These are phyloP conservation scores for Fusarium illudens DNA, from an alignment of 2,329 filamentous ascomycete species.

Conservation along the genomic window DNA sequence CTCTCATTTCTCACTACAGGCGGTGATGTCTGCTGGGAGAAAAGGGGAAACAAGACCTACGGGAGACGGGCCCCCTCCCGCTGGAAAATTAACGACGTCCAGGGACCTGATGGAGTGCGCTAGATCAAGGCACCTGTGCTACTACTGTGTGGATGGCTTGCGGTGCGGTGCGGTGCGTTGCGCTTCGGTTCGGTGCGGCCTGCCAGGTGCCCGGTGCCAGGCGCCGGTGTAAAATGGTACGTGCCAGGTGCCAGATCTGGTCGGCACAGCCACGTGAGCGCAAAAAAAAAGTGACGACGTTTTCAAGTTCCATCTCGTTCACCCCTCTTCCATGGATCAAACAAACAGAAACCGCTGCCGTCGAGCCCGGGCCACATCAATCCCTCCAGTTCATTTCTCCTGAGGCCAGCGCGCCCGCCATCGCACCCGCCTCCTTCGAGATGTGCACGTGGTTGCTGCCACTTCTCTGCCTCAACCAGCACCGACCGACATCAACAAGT, in stretches of 20 bases:
- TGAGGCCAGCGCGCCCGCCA: constrained; percentile 3
- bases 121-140: not conserved
- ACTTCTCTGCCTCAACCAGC: not conserved
- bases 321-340: constrained; percentile 36
- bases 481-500: not conserved
- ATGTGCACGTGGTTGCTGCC: constrained; percentile 10
- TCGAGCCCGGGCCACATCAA: constrained; percentile 20
- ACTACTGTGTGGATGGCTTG: constrained; percentile 6
- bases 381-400: constrained; percentile 20
- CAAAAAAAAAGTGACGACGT: constrained; percentile 21
- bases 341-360: constrained; percentile 21
- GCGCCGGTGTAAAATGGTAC: too few relatives aligned
- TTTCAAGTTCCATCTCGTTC: constrained; percentile 30
- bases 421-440: constrained; percentile 3
- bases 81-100: constrained; percentile 21
- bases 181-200: constrained; percentile 6
- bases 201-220: constrained; percentile 4
- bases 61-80: constrained; percentile 15
- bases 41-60: constrained; percentile 9
- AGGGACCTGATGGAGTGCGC: constrained; percentile 4
- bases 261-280: constrained; percentile 31
- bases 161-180: constrained; percentile 2
- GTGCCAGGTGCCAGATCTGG: constrained; percentile 12
- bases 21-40: constrained; percentile 6
- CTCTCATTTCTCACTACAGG: constrained; percentile 23